Evolutionary conservation across 495 filamentous ascomycete species (phyloP).

Genomic region (Aspergillus bertholletiae): DNA sequence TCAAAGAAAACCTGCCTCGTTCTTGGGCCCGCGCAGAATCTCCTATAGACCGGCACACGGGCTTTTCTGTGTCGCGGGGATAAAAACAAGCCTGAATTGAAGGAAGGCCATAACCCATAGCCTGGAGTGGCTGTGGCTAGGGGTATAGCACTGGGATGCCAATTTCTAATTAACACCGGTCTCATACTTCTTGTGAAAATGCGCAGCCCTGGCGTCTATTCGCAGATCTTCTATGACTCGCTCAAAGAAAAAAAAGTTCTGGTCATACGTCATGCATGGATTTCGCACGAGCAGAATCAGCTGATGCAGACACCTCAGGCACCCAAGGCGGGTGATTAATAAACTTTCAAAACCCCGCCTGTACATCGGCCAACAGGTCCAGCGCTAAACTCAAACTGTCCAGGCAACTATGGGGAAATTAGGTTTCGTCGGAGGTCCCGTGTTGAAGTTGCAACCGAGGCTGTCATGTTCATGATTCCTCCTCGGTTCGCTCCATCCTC

Average conservation of each 20-base stretch:
- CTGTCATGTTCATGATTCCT: slow-evolving; percentile 2
- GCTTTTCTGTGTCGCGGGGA: not conserved
- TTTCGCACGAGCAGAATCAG: slow-evolving; percentile 9
- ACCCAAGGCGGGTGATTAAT: not conserved
- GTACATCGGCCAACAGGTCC: not conserved
- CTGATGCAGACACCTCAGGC: slow-evolving; percentile 7
- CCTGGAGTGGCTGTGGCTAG: too few relatives aligned
- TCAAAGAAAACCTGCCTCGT: slow-evolving; percentile 12
- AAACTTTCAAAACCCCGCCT: not conserved
- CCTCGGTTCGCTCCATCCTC: slow-evolving; percentile 18
- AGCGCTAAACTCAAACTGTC: not conserved
- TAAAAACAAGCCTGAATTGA: not conserved
- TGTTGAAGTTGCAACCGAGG: slow-evolving; percentile 15
- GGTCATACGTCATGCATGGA: slow-evolving; percentile 20
- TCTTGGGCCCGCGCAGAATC: slow-evolving; percentile 1
- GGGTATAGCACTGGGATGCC: slow-evolving; percentile 9
- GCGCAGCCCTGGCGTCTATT: not conserved
- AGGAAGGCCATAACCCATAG: not conserved
- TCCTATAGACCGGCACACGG: not conserved
- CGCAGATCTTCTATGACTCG: not conserved
- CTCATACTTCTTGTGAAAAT: slow-evolving; percentile 12
- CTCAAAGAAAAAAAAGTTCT: not conserved
- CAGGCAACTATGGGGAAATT: not conserved
- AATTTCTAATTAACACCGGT: not conserved
- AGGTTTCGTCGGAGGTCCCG: not conserved